These are phyloP conservation scores for Alternaria panax DNA, from an alignment of 2,329 filamentous ascomycete species.

Conservation along the genomic window DNA sequence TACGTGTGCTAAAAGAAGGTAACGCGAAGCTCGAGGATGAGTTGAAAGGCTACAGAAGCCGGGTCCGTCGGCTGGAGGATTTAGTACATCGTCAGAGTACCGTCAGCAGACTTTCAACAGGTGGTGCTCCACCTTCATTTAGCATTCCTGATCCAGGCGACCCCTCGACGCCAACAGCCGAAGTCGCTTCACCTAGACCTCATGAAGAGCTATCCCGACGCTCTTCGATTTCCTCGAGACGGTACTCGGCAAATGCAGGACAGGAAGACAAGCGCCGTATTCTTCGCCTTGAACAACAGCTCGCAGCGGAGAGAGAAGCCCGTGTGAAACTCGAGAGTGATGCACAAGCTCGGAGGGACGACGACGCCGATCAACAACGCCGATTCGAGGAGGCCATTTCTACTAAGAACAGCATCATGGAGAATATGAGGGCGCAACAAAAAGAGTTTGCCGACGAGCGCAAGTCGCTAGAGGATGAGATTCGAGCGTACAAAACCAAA, in stretches of 20 bases:
- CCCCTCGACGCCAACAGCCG: constrained; percentile 48
- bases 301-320: constrained; percentile 75
- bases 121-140: constrained; percentile 53
- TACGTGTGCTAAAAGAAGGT: constrained; percentile 59
- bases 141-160: constrained; percentile 44
- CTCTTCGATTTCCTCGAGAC: constrained; percentile 67
- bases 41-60: constrained; percentile 89
- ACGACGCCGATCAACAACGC: constrained; percentile 68
- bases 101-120: constrained; percentile 61
- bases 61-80: constrained; percentile 90
- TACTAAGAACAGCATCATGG: constrained; percentile 91
- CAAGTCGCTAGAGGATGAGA: constrained; percentile 80
- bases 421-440: constrained; percentile 92
- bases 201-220: constrained; percentile 61
- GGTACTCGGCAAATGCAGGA: constrained; percentile 67
- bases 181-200: constrained; percentile 43
- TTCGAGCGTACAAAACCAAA: constrained; percentile 75
- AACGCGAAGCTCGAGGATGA: constrained; percentile 66
- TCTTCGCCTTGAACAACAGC: constrained; percentile 76
- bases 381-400: constrained; percentile 86
- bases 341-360: constrained; percentile 62
- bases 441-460: constrained; percentile 87
- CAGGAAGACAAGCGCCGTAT: constrained; percentile 70
- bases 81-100: constrained; percentile 83
- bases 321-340: constrained; percentile 74